Evolutionary conservation across 768 basidiomycete genomes (phyloP).

Genomic region (Mycena maculata): DNA sequence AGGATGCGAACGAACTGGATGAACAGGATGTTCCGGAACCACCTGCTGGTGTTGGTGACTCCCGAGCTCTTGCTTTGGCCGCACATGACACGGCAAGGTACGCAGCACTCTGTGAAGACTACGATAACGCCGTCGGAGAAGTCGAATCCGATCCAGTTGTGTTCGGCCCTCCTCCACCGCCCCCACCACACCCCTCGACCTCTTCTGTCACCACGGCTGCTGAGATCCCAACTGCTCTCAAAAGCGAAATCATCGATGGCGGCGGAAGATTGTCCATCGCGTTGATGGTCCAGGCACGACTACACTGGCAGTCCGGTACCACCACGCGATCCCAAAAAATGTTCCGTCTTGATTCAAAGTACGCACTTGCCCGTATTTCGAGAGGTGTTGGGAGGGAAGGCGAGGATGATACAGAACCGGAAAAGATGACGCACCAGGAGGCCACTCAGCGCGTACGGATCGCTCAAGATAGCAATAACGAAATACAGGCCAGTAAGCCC

Average conservation of each 20-base stretch:
- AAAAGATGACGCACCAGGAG: constrained; percentile 24
- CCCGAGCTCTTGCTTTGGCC: background rate
- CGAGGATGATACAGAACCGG: constrained; percentile 12
- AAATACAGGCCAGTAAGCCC: background rate
- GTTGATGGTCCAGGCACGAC: constrained; percentile 3
- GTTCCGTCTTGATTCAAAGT: constrained; percentile 1
- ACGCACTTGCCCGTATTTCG: constrained; percentile 13
- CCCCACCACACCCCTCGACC: background rate
- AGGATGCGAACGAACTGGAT: constrained; percentile 3
- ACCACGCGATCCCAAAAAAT: constrained; percentile 5
- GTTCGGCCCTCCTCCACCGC: background rate
- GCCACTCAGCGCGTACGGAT: constrained; percentile 27
- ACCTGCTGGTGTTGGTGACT: background rate
- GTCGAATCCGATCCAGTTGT: background rate
- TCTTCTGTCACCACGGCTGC: background rate
- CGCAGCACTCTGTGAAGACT: constrained; percentile 29
- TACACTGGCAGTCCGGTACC: constrained; percentile 19
- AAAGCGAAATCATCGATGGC: constrained; percentile 10
- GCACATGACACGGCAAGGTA: constrained; percentile 27
- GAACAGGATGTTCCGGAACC: background rate
- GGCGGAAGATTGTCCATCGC: constrained; percentile 7
- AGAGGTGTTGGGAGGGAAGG: background rate
- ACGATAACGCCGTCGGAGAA: background rate
- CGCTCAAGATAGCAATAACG: constrained; percentile 14
- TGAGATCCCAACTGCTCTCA: background rate